Conservation (phyloP, 768 basidiomycete species). For the Boletus rufocinnamomeus region DNA sequence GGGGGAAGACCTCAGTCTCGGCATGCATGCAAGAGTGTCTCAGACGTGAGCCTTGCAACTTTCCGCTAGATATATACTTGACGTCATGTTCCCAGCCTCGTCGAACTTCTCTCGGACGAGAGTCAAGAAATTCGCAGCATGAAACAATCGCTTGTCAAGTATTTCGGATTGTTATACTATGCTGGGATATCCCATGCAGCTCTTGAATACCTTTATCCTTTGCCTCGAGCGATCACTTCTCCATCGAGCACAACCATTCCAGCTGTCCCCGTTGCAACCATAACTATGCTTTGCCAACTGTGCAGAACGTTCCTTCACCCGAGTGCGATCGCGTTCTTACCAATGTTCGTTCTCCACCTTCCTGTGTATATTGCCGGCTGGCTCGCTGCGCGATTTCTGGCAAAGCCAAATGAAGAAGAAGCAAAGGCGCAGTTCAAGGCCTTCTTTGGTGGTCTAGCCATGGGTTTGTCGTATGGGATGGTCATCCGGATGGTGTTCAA, state of each 20-base stretch:
- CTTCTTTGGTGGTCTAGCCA: slow-evolving; percentile 49
- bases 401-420: slow-evolving; percentile 58
- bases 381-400: slow-evolving; percentile 46
- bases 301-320: slow-evolving; percentile 44
- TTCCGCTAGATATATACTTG: not conserved
- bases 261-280: slow-evolving; percentile 35
- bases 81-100: slow-evolving; percentile 16
- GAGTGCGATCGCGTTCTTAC: slow-evolving; percentile 42
- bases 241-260: slow-evolving; percentile 13
- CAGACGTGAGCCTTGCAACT: slow-evolving; percentile 50
- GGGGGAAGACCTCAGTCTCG: slow-evolving; percentile 48
- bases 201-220: slow-evolving; percentile 40
- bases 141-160: slow-evolving; percentile 52
- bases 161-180: slow-evolving; percentile 43
- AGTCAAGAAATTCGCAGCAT: slow-evolving; percentile 26
- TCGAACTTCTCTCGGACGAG: slow-evolving; percentile 21
- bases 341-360: slow-evolving; percentile 51
- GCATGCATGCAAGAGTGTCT: slow-evolving; percentile 53
- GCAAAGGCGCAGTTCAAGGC: slow-evolving; percentile 71
- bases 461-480: slow-evolving; percentile 20
- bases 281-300: slow-evolving; percentile 37
- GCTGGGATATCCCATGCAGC: slow-evolving; percentile 33
- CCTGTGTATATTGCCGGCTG: slow-evolving; percentile 58
- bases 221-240: slow-evolving; percentile 28
- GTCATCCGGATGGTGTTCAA: not conserved